Evolutionary conservation across 2,329 filamentous ascomycete species (phyloP).

Genomic region (Fusarium brachygibbosum): DNA sequence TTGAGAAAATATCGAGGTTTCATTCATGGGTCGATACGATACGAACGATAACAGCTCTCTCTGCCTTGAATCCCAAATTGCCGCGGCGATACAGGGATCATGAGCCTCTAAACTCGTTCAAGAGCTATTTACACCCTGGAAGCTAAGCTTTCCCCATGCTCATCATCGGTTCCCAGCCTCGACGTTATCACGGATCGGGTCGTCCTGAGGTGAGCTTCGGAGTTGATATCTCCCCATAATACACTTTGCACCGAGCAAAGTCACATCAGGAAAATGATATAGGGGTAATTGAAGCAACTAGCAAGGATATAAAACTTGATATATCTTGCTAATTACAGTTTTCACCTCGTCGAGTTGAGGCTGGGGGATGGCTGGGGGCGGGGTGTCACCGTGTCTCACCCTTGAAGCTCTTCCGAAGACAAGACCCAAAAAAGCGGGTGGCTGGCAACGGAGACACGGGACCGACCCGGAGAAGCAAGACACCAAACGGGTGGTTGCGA

Average conservation of each 20-base stretch:
- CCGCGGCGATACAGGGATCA: slow-evolving; percentile 32
- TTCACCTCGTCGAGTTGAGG: slow-evolving; percentile 35
- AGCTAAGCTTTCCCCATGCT: slow-evolving; percentile 21
- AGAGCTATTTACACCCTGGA: slow-evolving; percentile 26
- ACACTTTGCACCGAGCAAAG: slow-evolving; percentile 31
- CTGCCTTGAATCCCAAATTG: slow-evolving; percentile 24
- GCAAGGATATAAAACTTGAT: slow-evolving; percentile 40
- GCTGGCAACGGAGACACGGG: slow-evolving; percentile 41
- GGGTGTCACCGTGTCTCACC: slow-evolving; percentile 33
- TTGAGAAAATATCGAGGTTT: slow-evolving; percentile 30
- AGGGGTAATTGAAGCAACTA: slow-evolving; percentile 27
- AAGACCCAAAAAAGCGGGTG: slow-evolving; percentile 41
- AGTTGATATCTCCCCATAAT: slow-evolving; percentile 25
- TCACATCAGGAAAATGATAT: slow-evolving; percentile 18
- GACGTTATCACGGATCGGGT: slow-evolving; percentile 14
- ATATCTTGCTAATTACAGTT: slow-evolving; percentile 18
- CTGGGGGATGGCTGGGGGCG: slow-evolving; percentile 45
- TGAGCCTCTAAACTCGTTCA: slow-evolving; percentile 26
- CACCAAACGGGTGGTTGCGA: slow-evolving; percentile 30
- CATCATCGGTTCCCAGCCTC: slow-evolving; percentile 36
- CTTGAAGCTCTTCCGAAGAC: slow-evolving; percentile 26
- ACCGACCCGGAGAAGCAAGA: slow-evolving; percentile 27
- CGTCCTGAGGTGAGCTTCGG: slow-evolving; percentile 7
- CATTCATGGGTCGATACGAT: slow-evolving; percentile 28
- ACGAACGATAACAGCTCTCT: slow-evolving; percentile 19